phyloP scores from a whole-genome alignment of 164 flowering plant species.

The Liriodendron chinense region DNA sequence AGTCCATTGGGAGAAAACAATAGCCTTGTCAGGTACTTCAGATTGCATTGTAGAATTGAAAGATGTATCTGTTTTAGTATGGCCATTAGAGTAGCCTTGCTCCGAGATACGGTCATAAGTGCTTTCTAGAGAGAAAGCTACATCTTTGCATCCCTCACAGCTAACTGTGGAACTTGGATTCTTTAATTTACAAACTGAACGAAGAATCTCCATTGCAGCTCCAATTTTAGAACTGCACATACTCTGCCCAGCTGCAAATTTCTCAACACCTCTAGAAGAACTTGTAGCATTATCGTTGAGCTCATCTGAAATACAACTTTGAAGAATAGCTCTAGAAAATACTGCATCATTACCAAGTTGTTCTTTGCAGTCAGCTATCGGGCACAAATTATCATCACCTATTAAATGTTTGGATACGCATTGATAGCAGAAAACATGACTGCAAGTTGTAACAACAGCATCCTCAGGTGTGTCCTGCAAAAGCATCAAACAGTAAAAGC shows the following conservation, averaged over 20 bases:
- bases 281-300: conserved; percentile 21
- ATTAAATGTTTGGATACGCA: conserved; percentile 76
- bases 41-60: background rate
- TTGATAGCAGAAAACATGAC: conserved; percentile 93
- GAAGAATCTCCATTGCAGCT: conserved; percentile 67
- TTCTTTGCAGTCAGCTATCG: conserved; percentile 61
- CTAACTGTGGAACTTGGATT: conserved; percentile 9
- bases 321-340: conserved; percentile 63
- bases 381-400: conserved; percentile 83
- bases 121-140: conserved; percentile 8
- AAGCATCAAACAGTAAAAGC: conserved; percentile 12
- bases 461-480: conserved; percentile 92
- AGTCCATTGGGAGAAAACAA: conserved; percentile 97
- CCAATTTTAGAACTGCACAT: conserved; percentile 73
- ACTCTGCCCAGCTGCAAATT: conserved; percentile 31
- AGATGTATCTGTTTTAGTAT: conserved; percentile 1
- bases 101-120: conserved; percentile 4
- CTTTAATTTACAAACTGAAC: conserved; percentile 26
- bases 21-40: conserved; percentile 45
- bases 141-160: background rate
- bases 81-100: conserved; percentile 10
- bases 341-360: conserved; percentile 64
- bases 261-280: conserved; percentile 31
- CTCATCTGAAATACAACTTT: conserved; percentile 47
- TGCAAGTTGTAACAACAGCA: conserved; percentile 85